A percentile compares a stretch with the other conserved stretches of the same genome.
Evolutionary conservation across 1,284 basidiomycete species (phyloP).

Genomic region (Xanthoconium separans): DNA sequence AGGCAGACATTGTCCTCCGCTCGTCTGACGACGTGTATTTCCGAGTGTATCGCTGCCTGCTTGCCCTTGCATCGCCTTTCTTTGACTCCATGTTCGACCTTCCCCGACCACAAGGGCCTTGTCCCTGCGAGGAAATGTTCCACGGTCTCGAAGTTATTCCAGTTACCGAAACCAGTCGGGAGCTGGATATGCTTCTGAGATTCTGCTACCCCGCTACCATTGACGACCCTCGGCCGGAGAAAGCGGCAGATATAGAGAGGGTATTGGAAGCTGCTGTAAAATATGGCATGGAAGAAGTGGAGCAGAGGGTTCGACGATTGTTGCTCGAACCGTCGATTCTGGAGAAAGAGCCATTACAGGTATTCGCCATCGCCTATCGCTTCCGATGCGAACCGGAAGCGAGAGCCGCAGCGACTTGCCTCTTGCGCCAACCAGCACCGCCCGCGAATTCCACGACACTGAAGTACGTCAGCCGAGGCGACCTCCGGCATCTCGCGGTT

Average conservation of each 20-base stretch:
- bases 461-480: constrained; percentile 6
- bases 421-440: constrained; percentile 16
- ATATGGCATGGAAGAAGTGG: constrained; percentile 38
- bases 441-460: background rate
- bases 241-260: constrained; percentile 20
- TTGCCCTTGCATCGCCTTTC: constrained; percentile 35
- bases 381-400: constrained; percentile 29
- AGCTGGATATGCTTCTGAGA: constrained; percentile 36
- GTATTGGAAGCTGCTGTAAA: constrained; percentile 36
- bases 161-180: constrained; percentile 34
- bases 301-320: constrained; percentile 18
- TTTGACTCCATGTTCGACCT: constrained; percentile 41
- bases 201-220: constrained; percentile 38
- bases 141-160: constrained; percentile 30
- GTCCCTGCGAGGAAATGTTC: constrained; percentile 10
- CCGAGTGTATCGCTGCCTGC: constrained; percentile 33
- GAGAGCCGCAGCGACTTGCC: constrained; percentile 17
- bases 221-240: constrained; percentile 11
- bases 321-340: constrained; percentile 27
- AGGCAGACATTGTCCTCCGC: constrained; percentile 37
- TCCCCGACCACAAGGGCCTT: constrained; percentile 20
- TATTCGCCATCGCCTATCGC: constrained; percentile 37
- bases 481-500: constrained; percentile 18
- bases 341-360: constrained; percentile 31
- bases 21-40: constrained; percentile 40